Evolutionary conservation across 1,139 yeast species (phyloP), one percentile per base, ranked within the genome.

Genomic region (Pichia inconspicua): DNA sequence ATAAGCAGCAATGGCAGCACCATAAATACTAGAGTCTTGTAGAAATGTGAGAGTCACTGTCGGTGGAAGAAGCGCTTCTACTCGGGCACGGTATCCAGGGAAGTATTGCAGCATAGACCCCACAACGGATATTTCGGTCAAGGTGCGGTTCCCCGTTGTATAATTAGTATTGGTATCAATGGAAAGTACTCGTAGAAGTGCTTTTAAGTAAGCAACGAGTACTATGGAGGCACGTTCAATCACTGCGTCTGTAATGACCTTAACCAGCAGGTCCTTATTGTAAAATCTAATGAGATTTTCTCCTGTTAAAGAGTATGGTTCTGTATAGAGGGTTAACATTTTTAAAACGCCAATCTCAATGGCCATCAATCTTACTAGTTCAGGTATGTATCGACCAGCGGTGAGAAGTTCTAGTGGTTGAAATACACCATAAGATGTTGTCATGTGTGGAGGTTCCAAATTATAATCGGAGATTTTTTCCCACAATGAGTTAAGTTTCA

Each of bases 381-480:
- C 84, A 11, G 80, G 77, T 46, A 78, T 66, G 60, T 78, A 78
- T 55, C 83, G 65, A 1, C 83, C 84, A 44, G 78, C 68, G 37
- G 79, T 71, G 68, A 77, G 65, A 50, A 74, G 64, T 58, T 78
- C 84, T 42, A 72, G 63, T 1, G 84, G 84, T 58, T 78, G 83
- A 57, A 75, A 73, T 38, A 75, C 65, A 25, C 57, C 57, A 47
- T 58, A 63, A 6, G 15, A 48, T 5, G 50, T 38, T 2, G 50
- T 44, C 35, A 50, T 35, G 32, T 50, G 53, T 12, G 53, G 53
- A 1, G 42, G 40, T 9, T 43, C 17, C 35, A 53, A 44, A 8
- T 40, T 25, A 8, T 44, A 39, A 15, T 42, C 44, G 2, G 46
- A 41, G 10, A 51, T 25, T 1, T 19, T 28, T 12, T 40, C 38